phyloP scores from a whole-genome alignment of 2,329 filamentous ascomycete species.

The Apiospora arundinis region DNA sequence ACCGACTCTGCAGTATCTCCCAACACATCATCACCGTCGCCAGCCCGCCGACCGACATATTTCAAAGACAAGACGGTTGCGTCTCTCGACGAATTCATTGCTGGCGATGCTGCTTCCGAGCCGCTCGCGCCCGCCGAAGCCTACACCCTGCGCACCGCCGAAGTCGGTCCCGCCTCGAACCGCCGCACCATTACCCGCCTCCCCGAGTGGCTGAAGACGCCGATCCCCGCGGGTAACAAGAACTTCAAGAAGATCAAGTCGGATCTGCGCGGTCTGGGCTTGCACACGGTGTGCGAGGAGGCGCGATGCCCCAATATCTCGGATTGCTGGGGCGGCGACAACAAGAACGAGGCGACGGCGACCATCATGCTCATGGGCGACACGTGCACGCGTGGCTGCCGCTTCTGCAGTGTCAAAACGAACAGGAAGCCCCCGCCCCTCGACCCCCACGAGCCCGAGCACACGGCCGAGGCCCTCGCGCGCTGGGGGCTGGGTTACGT shows the following conservation, averaged over 20 bases:
- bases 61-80: conserved; percentile 66
- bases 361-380: conserved; percentile 99
- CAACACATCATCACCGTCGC: conserved; percentile 28
- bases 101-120: conserved; percentile 38
- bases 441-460: conserved; percentile 94
- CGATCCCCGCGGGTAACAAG: conserved; percentile 78
- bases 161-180: conserved; percentile 68
- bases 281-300: conserved; percentile 98
- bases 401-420: conserved; percentile 98
- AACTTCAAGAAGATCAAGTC: conserved; percentile 96
- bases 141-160: conserved; percentile 65
- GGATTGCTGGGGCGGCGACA: conserved; percentile 94
- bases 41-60: conserved; percentile 53
- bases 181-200: conserved; percentile 74
- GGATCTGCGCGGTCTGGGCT: conserved; percentile 84
- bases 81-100: conserved; percentile 65
- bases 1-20: conserved; percentile 28
- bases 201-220: conserved; percentile 95
- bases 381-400: conserved; percentile 93
- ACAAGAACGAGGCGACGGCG: conserved; percentile 89
- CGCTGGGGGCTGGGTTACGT: conserved; percentile 97
- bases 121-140: conserved; percentile 59
- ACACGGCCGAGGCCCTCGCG: conserved; percentile 90
- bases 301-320: conserved; percentile 96
- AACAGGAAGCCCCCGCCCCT: conserved; percentile 75